Conservation (phyloP, 2,329 filamentous ascomycete species). For the Diaporthe batatas region DNA sequence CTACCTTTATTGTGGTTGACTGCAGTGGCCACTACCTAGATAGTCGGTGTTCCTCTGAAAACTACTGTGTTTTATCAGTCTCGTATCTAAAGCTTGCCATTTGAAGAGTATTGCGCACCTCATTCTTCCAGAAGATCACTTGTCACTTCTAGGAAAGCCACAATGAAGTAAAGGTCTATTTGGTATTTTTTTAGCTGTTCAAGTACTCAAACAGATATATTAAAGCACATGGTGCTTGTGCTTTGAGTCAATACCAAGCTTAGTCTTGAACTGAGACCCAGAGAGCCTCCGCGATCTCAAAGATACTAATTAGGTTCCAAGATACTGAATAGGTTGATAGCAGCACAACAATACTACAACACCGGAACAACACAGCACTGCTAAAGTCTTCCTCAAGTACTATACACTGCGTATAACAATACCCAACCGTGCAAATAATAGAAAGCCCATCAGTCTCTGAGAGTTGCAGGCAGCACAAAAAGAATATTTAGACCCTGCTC, state of each 20-base stretch:
- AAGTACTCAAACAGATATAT: too few relatives aligned
- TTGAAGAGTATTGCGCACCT: too few relatives aligned
- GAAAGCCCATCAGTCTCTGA: neutral
- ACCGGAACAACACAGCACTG: neutral
- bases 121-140: neutral
- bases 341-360: neutral
- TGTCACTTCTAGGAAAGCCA: neutral
- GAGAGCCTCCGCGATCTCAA: neutral
- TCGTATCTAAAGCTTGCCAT: too few relatives aligned
- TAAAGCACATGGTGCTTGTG: neutral
- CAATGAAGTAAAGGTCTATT: too few relatives aligned
- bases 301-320: neutral
- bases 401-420: neutral
- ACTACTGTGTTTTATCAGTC: neutral
- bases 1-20: too few relatives aligned
- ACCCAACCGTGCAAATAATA: neutral
- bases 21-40: too few relatives aligned
- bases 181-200: too few relatives aligned
- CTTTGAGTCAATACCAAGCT: neutral
- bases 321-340: neutral
- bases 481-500: neutral
- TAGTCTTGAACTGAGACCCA: neutral
- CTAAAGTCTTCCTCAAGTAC: neutral
- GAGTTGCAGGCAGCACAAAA: neutral
- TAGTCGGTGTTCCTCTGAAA: neutral